Base-by-base conservation (phyloP, 2,329 filamentous ascomycete genomes). In the Knoxdaviesia capensis region DNA sequence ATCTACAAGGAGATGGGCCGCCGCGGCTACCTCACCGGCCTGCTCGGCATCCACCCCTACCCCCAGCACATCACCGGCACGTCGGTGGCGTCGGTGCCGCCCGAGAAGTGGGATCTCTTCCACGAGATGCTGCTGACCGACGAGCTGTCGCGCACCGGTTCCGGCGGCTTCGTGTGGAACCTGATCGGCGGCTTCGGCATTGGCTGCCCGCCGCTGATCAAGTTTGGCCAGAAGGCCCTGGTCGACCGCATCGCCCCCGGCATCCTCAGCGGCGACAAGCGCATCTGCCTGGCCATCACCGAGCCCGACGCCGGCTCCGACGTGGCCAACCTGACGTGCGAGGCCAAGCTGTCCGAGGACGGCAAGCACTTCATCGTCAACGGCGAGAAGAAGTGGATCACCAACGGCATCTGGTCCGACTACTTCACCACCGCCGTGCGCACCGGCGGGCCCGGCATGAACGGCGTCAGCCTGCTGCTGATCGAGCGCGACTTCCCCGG, bases 301-400 rank as follows among this genome's bases (percentile, higher is more conserved):
- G 90, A 98, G 64, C 90, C 81, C 46, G 88, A 96, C 62, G 90
- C 87, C 8, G 90, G 90, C 38, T 85, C 77, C 49, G 90, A 98
- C 57, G 90, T 98, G 7, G 90, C 90, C 45, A 96, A 94, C 62
- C 59, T 98, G 50, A 90, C 79, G 9, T 96, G 88, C 60, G 87
- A 96, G 68, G 90, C 90, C 30, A 94, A 94, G 69, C 71, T 96
- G 44, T 83, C 74, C 48, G 82, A 90, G 52, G 90, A 98, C 53
- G 90, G 90, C 55, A 96, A 96, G 69, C 85, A 96, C 65, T 98
- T 92, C 63, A 96, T 96, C 51, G 90, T 98, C 62, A 98, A 96
- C 56, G 90, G 90, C 43, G 88, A 94, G 74, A 96, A 98, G 80
- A 98, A 98, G 66, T 96, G 90, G 88, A 96, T 96, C 61, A 96